phyloP scores from a whole-genome alignment of 1,284 basidiomycete species.

The Trichosporon asahii region DNA sequence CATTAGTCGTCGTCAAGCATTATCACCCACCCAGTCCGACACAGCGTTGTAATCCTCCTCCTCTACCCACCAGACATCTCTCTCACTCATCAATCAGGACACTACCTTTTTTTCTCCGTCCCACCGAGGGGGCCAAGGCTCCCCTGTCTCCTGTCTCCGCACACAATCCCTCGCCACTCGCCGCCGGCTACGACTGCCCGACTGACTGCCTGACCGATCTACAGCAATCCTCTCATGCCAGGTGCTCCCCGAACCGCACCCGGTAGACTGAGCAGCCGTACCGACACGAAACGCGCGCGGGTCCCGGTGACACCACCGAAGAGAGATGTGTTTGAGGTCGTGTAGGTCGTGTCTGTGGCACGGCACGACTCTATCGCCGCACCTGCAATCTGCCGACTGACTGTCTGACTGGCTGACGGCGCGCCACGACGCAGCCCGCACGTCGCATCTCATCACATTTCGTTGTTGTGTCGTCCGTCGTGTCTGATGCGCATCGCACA shows the following conservation, averaged over 20 bases:
- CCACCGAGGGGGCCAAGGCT: not conserved
- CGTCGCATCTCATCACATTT: not conserved
- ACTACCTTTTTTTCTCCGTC: not conserved
- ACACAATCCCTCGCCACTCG: not conserved
- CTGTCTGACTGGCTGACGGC: too few species aligned
- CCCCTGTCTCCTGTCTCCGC: too few species aligned
- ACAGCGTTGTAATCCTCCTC: not conserved
- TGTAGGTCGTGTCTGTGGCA: not conserved
- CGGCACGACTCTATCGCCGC: not conserved
- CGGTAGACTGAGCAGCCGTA: not conserved
- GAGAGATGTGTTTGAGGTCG: not conserved
- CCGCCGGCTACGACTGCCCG: not conserved
- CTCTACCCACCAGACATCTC: not conserved
- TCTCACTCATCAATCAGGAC: not conserved
- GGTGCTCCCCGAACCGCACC: too few species aligned
- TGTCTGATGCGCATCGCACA: not conserved
- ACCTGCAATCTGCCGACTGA: not conserved
- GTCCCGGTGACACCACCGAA: not conserved
- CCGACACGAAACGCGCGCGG: not conserved
- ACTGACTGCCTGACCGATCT: not conserved
- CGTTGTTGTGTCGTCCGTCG: not conserved
- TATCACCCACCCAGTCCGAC: not conserved
- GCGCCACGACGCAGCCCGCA: not conserved
- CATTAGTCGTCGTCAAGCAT: not conserved
- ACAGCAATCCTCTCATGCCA: not conserved